A percentile compares a stretch with the other conserved stretches of the same genome.
Evolutionary conservation across 768 basidiomycete species (phyloP).

Genomic region (Mycena galericulata): DNA sequence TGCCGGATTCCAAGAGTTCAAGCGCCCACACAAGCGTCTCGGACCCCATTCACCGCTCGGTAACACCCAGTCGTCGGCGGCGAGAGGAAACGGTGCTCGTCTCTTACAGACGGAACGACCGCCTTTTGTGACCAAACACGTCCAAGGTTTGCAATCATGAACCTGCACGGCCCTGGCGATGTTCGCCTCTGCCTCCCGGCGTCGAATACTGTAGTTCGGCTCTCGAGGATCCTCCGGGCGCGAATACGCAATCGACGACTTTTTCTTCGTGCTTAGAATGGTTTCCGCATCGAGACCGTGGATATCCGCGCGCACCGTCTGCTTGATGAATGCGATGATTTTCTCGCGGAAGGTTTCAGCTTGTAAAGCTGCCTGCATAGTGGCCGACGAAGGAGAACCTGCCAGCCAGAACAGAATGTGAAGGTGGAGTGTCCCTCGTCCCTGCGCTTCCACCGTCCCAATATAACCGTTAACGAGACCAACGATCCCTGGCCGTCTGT

Average conservation of each 20-base stretch:
- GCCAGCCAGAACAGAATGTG: constrained; percentile 44
- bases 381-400: constrained; percentile 30
- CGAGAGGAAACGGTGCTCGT: constrained; percentile 42
- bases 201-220: constrained; percentile 23
- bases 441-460: constrained; percentile 44
- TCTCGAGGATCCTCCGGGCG: constrained; percentile 48
- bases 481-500: constrained; percentile 29
- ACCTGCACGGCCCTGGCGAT: constrained; percentile 45
- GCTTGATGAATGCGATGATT: constrained; percentile 44
- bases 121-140: constrained; percentile 37
- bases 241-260: constrained; percentile 43
- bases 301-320: constrained; percentile 47
- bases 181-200: constrained; percentile 27
- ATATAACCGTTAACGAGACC: constrained; percentile 39
- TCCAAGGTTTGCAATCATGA: constrained; percentile 44
- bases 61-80: constrained; percentile 39
- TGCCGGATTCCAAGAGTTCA: constrained; percentile 46
- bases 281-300: constrained; percentile 25
- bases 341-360: constrained; percentile 41
- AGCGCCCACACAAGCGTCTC: constrained; percentile 26
- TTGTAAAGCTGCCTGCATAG: constrained; percentile 26
- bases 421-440: constrained; percentile 42
- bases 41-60: constrained; percentile 45
- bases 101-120: constrained; percentile 47
- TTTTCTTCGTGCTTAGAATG: constrained; percentile 32